Base-by-base conservation (phyloP, 2,329 filamentous ascomycete genomes). In the Chrysosporium keratinophilum region DNA sequence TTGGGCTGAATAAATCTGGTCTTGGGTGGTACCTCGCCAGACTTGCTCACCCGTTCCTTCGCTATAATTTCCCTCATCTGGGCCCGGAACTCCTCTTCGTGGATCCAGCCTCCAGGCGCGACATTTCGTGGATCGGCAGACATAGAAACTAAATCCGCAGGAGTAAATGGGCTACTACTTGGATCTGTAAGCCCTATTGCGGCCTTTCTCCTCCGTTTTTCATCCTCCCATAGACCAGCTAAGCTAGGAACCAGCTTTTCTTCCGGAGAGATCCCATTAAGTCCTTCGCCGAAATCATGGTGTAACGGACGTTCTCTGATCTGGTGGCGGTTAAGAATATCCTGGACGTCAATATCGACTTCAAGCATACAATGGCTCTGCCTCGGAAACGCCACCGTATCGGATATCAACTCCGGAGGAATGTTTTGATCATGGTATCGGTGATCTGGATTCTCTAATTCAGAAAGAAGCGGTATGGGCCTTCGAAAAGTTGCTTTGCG, bases 221-320 rank as follows among this genome's bases (percentile, higher is more conserved):
- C 93, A 61, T 95, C 88, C 65, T 83, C 83, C 93, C 93, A 98
- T 2, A 98, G 71, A 0, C 87, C 86, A 53, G 88, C 89, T 87
- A 98, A 91, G 59, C 93, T 98, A 64, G 88, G 83, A 4, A 98
- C 90, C 10, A 95, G 76, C 64, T 94, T 95, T 64, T 90, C 75
- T 59, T 87, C 82, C 0, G 76, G 69, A 0, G 80, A 74, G 17
- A 84, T 67, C 2, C 87, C 83, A 35, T 78, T 74, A 10, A 81
- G 68, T 11, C 81, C 78, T 67, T 97, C 93, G 19, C 84, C 73
- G 61, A 98, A 95, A 63, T 90, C 83, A 64, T 96, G 87, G 65
- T 98, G 93, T 6, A 96, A 76, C 2, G 74, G 77, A n/a, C 93
- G 80, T 60, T 87, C 80, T 57, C 81, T 79, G 33, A 97, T 77